phyloP scores from a whole-genome alignment of 768 basidiomycete species.

The Exidia glandulosa region DNA sequence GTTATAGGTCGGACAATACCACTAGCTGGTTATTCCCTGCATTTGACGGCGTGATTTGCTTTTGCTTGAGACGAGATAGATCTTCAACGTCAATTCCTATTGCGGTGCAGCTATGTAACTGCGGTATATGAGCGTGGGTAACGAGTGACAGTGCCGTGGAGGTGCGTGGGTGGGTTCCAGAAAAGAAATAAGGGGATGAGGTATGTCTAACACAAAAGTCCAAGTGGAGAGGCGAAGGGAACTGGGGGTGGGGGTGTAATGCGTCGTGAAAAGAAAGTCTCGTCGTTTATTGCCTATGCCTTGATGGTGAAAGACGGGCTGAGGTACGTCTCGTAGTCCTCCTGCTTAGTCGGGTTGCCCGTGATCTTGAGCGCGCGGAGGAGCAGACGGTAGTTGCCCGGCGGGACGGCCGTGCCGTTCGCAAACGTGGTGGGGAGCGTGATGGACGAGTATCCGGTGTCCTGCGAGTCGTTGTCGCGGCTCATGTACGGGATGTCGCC shows the following conservation, averaged over 20 bases:
- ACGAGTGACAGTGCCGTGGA: background rate
- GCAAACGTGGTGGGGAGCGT: background rate
- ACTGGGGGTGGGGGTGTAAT: background rate
- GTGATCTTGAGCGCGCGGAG: conserved; percentile 3
- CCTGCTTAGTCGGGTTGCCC: background rate
- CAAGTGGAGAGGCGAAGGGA: background rate
- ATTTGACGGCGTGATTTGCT: no score
- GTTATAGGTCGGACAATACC: no score
- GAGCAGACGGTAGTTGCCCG: conserved; percentile 2
- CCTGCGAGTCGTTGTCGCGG: conserved; percentile 21
- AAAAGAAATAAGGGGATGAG: background rate
- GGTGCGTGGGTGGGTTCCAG: background rate
- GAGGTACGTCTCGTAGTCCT: conserved; percentile 12
- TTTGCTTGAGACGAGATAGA: no score
- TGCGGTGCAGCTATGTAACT: no score
- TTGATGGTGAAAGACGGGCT: conserved; percentile 1
- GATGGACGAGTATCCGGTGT: background rate
- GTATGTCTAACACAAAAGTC: background rate
- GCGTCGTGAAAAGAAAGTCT: background rate
- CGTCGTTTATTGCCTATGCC: background rate
- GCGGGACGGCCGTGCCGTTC: background rate
- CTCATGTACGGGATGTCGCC: conserved; percentile 35
- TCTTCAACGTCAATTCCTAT: no score
- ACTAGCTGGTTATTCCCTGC: no score
- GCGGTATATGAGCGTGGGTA: background rate